A percentile compares a stretch with the other conserved stretches of the same genome.
Conservation (phyloP, 2,329 filamentous ascomycete genomes). For the Sporothrix sp. region DNA sequence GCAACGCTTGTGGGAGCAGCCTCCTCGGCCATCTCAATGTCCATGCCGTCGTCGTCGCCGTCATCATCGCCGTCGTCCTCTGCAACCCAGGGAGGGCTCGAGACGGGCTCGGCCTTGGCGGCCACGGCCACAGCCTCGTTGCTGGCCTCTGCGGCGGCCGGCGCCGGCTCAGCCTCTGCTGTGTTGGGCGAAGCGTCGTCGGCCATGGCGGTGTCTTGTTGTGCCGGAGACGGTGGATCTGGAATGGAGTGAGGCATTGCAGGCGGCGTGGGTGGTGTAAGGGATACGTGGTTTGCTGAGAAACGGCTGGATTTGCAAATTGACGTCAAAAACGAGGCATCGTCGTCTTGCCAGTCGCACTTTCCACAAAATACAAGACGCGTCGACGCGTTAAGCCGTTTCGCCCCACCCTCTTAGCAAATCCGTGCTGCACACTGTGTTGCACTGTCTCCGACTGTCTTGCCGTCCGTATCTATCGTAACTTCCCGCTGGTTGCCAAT, state of each 20-base stretch:
- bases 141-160: background rate
- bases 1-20: conserved; percentile 15
- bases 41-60: conserved; percentile 29
- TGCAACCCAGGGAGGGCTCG: conserved; percentile 4
- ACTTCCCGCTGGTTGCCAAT: background rate
- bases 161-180: background rate
- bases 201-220: conserved; percentile 20
- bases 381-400: conserved; percentile 19
- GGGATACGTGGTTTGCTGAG: background rate
- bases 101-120: conserved; percentile 9
- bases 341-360: background rate
- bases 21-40: conserved; percentile 21
- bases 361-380: conserved; percentile 11
- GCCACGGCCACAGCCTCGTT: conserved; percentile 22
- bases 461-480: background rate
- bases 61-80: conserved; percentile 16
- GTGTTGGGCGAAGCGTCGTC: conserved; percentile 16
- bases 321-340: background rate
- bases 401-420: background rate
- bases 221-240: conserved; percentile 19
- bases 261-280: background rate
- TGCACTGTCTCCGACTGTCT: background rate
- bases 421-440: background rate
- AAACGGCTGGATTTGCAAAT: background rate
- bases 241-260: conserved; percentile 39